Evolutionary conservation across 225 moss, liverwort and hornwort genomes (phyloP), one percentile per base, ranked within the genome.

Genomic region (Neckera pumila): DNA sequence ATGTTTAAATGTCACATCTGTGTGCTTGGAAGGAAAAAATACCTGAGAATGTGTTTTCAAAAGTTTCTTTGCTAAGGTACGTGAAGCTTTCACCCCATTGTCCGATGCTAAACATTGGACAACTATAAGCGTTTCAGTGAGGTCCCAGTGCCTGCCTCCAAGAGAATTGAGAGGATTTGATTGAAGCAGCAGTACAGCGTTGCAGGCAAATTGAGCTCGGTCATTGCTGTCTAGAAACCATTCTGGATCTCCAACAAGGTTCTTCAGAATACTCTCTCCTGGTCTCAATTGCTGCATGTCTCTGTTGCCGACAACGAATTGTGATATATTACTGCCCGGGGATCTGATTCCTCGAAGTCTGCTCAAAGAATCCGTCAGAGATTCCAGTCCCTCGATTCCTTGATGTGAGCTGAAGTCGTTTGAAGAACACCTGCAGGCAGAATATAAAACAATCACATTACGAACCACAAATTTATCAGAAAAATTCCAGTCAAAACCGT

Each of bases 31-130:
- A 90, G 72, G 47, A 60, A 79, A 85, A 43, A 70, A 76, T 93
- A 93, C 96, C 96, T 95, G 94, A 76, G 95, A 94, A 91, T 94
- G 89, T 53, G 87, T 91, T 92, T 97, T 99, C 82, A 99, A 82
- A 85, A 96, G 84, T 84, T 93, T 96, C 86, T 99, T 99, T n/a
- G 95, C 96, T 81, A 96, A 91, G 88, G 92, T 87, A 83, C 96
- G 92, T 67, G 97, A 93, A 80, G 92, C 88, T 85, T 83, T 88
- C 88, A 91, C 90, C 87, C 91, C 92, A 87, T 86, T 86, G 59
- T 92, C 90, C 56, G 91, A 90, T 85, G 93, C 89, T 86, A 90
- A 76, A 82, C 89, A 92, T 57, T 91, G 89, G 76, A 93, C 89
- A 87, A 82, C 82, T 76, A 94, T 61, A 87, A 94, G 89, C 56